Conservation (phyloP, 768 basidiomycete genomes). For the Boletus patriciae region DNA sequence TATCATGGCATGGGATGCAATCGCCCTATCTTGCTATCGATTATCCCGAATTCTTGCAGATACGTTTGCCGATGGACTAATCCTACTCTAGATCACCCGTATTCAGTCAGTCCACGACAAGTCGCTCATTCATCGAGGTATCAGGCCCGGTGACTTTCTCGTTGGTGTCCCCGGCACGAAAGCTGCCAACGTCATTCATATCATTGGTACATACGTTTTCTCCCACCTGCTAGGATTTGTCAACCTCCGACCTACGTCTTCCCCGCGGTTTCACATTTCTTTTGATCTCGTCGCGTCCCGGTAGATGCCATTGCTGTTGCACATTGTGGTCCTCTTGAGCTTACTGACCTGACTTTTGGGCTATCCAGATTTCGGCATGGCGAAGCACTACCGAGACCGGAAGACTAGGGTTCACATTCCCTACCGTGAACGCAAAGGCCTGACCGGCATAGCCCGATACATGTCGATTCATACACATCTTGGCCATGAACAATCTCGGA, state of each 20-base stretch:
- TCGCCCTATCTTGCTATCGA: background rate
- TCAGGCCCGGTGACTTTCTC: conserved; percentile 99
- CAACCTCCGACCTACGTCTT: too few species aligned
- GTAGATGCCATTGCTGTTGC: too few species aligned
- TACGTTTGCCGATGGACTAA: conserved; percentile 5
- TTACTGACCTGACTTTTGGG: conserved; percentile 8
- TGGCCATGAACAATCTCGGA: conserved; percentile 90
- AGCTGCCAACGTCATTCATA: conserved; percentile 82
- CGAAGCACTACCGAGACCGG: conserved; percentile 98
- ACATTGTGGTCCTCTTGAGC: background rate
- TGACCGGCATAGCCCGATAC: conserved; percentile 96
- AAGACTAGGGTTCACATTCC: conserved; percentile 98
- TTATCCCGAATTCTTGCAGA: conserved; percentile 8
- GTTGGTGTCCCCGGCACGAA: conserved; percentile 93
- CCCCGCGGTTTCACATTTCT: conserved; percentile 1
- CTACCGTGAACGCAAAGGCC: conserved; percentile 96
- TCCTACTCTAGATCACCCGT: conserved; percentile 73
- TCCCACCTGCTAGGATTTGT: conserved; percentile 6
- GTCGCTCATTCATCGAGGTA: conserved; percentile 97
- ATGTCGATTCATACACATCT: conserved; percentile 99
- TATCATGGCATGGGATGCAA: background rate
- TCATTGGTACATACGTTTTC: conserved; percentile 64
- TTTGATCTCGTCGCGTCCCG: background rate
- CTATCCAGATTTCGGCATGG: conserved; percentile 92
- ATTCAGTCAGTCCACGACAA: conserved; percentile 98